phyloP scores from a whole-genome alignment of 768 basidiomycete species.

The Boletus sensibilis region DNA sequence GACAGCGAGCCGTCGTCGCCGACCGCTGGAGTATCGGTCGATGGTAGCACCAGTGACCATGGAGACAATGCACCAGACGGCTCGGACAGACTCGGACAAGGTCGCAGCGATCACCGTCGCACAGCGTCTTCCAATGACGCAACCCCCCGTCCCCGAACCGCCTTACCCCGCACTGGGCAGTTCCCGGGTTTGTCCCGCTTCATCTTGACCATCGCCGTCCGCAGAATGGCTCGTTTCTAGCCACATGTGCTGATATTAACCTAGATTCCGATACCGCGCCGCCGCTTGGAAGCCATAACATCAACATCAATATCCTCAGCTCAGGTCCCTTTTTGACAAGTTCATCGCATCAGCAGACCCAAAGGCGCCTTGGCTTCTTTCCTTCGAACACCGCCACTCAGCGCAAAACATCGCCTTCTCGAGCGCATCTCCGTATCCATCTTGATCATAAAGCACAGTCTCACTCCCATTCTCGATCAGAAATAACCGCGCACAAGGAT shows the following conservation, averaged over 20 bases:
- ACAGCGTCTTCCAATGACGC: slow-evolving; percentile 47
- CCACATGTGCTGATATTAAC: slow-evolving; percentile 8
- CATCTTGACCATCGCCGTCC: slow-evolving; percentile 6
- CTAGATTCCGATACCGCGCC: slow-evolving; percentile 14
- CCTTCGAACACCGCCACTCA: slow-evolving; percentile 40
- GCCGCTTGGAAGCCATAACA: slow-evolving; percentile 9
- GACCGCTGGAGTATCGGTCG: slow-evolving; percentile 1
- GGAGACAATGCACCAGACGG: slow-evolving; percentile 5
- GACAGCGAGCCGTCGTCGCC: slow-evolving; percentile 25
- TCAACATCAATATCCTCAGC: slow-evolving; percentile 6
- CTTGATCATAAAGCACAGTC: slow-evolving; percentile 37
- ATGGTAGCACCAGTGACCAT: slow-evolving; percentile 6
- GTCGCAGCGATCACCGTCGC: slow-evolving; percentile 26
- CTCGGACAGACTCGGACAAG: slow-evolving; percentile 5
- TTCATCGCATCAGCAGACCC: slow-evolving; percentile 30
- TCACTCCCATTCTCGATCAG: slow-evolving; percentile 39
- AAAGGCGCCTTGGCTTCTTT: slow-evolving; percentile 30
- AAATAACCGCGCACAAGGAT: slow-evolving; percentile 29
- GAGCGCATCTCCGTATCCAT: slow-evolving; percentile 25
- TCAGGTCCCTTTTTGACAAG: slow-evolving; percentile 14
- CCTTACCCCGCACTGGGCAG: slow-evolving; percentile 16
- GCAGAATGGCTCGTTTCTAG: slow-evolving; percentile 4
- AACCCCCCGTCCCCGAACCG: slow-evolving; percentile 47
- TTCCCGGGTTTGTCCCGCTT: slow-evolving; percentile 20
- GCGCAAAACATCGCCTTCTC: slow-evolving; percentile 29